Evolutionary conservation across 192 early-diverging fungal species (phyloP).

Genomic region (Diversispora eburnea): DNA sequence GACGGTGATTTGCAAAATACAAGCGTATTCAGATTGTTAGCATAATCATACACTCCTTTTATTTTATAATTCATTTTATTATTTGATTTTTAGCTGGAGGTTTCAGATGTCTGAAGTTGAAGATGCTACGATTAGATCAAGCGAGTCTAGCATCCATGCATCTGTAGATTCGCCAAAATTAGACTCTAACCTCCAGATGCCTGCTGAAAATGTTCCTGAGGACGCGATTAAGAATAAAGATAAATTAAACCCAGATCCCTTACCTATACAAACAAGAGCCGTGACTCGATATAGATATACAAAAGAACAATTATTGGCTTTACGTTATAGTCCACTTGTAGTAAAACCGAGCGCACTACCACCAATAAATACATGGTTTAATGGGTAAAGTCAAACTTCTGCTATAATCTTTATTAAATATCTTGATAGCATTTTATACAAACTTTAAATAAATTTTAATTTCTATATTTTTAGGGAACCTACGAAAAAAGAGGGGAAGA

Average conservation of each 20-base stretch:
- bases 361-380: slow-evolving; percentile 39
- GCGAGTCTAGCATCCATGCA: not conserved
- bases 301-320: slow-evolving; percentile 39
- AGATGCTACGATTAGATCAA: not conserved
- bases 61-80: not conserved
- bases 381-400: slow-evolving; percentile 30
- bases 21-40: not conserved
- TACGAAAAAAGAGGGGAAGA: slow-evolving; percentile 12
- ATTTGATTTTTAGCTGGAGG: not conserved
- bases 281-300: slow-evolving; percentile 40
- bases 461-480: not conserved
- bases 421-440: not conserved
- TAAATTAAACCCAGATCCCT: not conserved
- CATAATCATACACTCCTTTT: slow-evolving; percentile 6
- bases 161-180: slow-evolving; percentile 2
- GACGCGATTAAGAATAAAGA: slow-evolving; percentile 8
- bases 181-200: not conserved
- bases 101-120: slow-evolving; percentile 28
- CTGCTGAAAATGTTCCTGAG: not conserved
- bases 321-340: slow-evolving; percentile 42
- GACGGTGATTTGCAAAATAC: slow-evolving; percentile 15
- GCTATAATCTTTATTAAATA: not conserved
- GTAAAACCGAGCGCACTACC: slow-evolving; percentile 37
- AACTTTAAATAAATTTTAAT: no score
- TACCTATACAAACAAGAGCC: not conserved